Base-by-base conservation (phyloP, 495 filamentous ascomycete species). In the Aspergillus olivimuriae region DNA sequence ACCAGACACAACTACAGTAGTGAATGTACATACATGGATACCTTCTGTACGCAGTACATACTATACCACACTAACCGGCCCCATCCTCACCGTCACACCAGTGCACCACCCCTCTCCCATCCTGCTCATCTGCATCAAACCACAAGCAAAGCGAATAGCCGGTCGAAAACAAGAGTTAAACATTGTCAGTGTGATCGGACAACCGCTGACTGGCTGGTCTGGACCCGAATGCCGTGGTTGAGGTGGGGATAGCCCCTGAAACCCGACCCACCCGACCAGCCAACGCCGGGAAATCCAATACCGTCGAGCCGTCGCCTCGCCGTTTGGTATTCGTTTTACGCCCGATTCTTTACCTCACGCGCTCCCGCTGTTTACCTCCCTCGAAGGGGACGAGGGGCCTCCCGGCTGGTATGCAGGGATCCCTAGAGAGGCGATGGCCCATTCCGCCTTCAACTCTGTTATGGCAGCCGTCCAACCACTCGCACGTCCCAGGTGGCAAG, bases 361-460 rank as follows among this genome's bases (percentile, higher is more conserved):
- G n/a, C n/a, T n/a, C n/a, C n/a, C n/a, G 17, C 28, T 37, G 28
- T 24, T 35, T 44, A 28, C 19, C 20, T 36, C 19, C 15, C n/a
- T 36, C 18, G n/a, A n/a, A n/a, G n/a, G n/a, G n/a, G n/a, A n/a
- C n/a, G n/a, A n/a, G n/a, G n/a, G n/a, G n/a, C 11, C 10, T 7
- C 20, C 15, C 23, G 16, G 18, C 10, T 24, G 45, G 50, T 49
- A 53, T 53, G 50, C 39, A 53, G 50, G 50, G 46, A 39, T 48
- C 33, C n/a, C n/a, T n/a, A 14, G 33, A 19, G 22, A 19, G 35
- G 12, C 8, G 21, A 18, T 47, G 28, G 44, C 46, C 35, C 46
- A 48, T 48, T 48, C 46, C 19, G 34, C 24, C 18, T 33, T n/a
- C 21, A 37, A 41, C 39, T 31, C 18, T 41, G 14, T 39, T 20